phyloP scores from a whole-genome alignment of 2,329 filamentous ascomycete species.

The Aureobasidium sp. region DNA sequence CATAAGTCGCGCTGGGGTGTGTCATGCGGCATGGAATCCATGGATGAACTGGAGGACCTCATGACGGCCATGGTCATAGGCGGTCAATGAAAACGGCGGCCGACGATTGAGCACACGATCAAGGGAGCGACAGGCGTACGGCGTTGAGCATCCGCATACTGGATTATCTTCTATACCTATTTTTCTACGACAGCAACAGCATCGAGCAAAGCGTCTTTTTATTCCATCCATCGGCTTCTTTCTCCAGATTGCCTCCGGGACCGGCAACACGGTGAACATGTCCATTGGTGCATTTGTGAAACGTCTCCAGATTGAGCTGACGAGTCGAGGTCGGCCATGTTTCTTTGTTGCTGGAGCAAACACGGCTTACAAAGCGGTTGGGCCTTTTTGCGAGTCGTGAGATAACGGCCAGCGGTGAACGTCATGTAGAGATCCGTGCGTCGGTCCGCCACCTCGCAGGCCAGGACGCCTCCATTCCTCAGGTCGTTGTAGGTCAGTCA shows the following conservation, averaged over 20 bases:
- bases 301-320: not conserved
- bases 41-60: slow-evolving; percentile 18
- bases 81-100: not conserved
- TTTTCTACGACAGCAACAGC: not conserved
- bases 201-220: not conserved
- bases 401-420: slow-evolving; percentile 7
- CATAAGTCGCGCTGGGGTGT: slow-evolving; percentile 2
- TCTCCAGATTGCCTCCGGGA: not conserved
- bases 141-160: not conserved
- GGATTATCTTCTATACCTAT: not conserved
- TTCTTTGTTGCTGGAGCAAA: not conserved
- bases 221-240: not conserved
- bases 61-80: slow-evolving; percentile 19
- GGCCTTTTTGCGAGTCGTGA: not conserved
- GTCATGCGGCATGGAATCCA: not conserved
- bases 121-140: not conserved
- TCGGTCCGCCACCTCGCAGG: not conserved
- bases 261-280: not conserved
- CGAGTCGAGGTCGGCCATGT: not conserved
- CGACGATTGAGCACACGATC: not conserved
- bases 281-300: not conserved
- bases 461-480: not conserved
- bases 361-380: slow-evolving; percentile 12
- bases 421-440: slow-evolving; percentile 1
- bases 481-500: not conserved